A percentile compares a stretch with the other conserved stretches of the same genome.
Conservation (phyloP, 1,139 yeast species). For the Hyphopichia pseudoburtonii region DNA sequence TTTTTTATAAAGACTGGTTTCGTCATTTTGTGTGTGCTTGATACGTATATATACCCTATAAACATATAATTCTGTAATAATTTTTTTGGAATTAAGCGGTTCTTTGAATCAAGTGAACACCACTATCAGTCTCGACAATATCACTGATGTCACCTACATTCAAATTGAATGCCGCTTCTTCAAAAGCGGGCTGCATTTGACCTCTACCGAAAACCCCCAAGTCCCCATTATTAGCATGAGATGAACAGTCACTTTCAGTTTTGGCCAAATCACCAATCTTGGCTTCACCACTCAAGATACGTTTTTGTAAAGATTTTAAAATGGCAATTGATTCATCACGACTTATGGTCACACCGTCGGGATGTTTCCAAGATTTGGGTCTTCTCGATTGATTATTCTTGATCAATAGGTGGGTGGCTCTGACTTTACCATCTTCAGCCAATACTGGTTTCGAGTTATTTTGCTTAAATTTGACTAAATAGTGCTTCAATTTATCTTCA, state of each 20-base stretch:
- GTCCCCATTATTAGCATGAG: slow-evolving; percentile 88
- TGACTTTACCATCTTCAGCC: slow-evolving; percentile 44
- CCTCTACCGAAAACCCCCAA: slow-evolving; percentile 86
- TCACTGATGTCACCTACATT: slow-evolving; percentile 83
- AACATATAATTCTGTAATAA: too few species aligned
- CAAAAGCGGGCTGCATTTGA: slow-evolving; percentile 94
- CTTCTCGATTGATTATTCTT: slow-evolving; percentile 83
- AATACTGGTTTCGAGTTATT: slow-evolving; percentile 65
- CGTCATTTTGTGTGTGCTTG: too few species aligned
- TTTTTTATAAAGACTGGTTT: too few species aligned
- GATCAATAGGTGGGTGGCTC: slow-evolving; percentile 66
- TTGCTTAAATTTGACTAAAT: slow-evolving; percentile 46
- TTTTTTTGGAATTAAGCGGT: too few species aligned
- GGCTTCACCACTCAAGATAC: slow-evolving; percentile 68
- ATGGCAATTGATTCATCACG: slow-evolving; percentile 82
- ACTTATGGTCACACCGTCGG: slow-evolving; percentile 65
- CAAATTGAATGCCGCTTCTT: slow-evolving; percentile 78
- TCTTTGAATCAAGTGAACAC: slow-evolving; percentile 84
- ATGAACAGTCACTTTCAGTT: slow-evolving; percentile 86
- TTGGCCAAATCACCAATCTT: slow-evolving; percentile 71
- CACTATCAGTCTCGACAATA: slow-evolving; percentile 86
- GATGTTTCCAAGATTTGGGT: slow-evolving; percentile 89
- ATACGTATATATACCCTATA: too few species aligned
- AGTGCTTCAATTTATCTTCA: slow-evolving; percentile 53
- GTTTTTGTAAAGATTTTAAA: slow-evolving; percentile 56